Evolutionary conservation across 2,329 filamentous ascomycete genomes (phyloP).

Genomic region (Ceratocystiopsis minuta): DNA sequence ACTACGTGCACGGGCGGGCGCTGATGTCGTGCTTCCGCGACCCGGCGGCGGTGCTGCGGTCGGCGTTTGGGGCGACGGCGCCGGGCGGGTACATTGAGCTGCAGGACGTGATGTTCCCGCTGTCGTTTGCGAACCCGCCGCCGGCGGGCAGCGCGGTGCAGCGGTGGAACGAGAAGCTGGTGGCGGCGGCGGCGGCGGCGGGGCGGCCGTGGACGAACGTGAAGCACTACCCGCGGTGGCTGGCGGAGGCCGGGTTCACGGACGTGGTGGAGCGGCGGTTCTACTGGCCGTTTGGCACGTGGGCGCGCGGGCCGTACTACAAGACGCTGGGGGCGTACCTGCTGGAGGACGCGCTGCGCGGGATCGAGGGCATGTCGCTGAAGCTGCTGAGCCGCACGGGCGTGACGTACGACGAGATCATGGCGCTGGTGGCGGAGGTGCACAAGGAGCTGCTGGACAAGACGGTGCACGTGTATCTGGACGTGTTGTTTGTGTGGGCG

Average conservation of each 20-base stretch:
- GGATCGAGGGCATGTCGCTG: constrained; percentile 2
- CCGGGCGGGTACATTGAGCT: constrained; percentile 5
- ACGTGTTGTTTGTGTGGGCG: constrained; percentile 1
- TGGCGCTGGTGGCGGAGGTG: constrained; percentile 1
- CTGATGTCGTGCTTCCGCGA: constrained; percentile 5
- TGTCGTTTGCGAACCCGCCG: constrained; percentile 4
- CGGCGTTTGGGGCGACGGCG: not conserved
- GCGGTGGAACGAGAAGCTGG: constrained; percentile 8
- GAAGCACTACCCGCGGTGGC: constrained; percentile 5
- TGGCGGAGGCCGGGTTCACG: constrained; percentile 12
- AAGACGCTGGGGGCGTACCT: constrained; percentile 10
- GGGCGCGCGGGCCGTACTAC: constrained; percentile 12
- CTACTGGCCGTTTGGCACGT: constrained; percentile 11
- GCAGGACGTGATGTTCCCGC: constrained; percentile 6
- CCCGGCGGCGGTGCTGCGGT: constrained; percentile 3
- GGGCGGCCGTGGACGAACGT: constrained; percentile 11
- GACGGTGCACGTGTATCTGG: constrained; percentile 2
- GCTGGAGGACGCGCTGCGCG: constrained; percentile 8
- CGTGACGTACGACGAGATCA: constrained; percentile 1
- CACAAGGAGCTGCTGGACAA: constrained; percentile 1
- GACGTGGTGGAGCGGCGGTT: constrained; percentile 12
- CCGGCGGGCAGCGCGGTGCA: constrained; percentile 4
- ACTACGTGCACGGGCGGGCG: constrained; percentile 6
- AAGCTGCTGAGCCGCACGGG: constrained; percentile 3
- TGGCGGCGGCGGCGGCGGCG: constrained; percentile 5